A percentile compares a stretch with the other conserved stretches of the same genome.
phyloP scores from a whole-genome alignment of 805 yeast species.

The Jamesozyma gamospora region DNA sequence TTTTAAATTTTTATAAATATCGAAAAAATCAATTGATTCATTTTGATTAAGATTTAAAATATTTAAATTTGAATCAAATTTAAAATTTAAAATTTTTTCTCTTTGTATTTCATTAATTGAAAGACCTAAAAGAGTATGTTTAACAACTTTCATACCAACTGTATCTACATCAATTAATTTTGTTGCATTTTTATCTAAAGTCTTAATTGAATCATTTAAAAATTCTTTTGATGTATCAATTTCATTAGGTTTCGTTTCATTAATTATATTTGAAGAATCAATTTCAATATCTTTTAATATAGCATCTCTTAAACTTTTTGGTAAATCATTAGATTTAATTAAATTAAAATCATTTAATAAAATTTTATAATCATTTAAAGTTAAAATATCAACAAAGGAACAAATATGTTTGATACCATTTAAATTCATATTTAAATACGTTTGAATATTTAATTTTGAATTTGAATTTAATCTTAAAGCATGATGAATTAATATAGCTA shows the following conservation, averaged over 20 bases:
- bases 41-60: constrained; percentile 20
- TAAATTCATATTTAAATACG: constrained; percentile 16
- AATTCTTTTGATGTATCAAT: constrained; percentile 4
- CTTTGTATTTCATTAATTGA: constrained; percentile 23
- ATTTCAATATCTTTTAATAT: background rate
- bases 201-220: constrained; percentile 25
- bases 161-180: constrained; percentile 60
- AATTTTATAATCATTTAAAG: constrained; percentile 26
- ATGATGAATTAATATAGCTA: constrained; percentile 48
- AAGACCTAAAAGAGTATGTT: constrained; percentile 58
- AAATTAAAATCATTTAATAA: constrained; percentile 30
- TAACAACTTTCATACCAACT: constrained; percentile 65
- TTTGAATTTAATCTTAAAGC: constrained; percentile 20
- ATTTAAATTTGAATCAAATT: constrained; percentile 31
- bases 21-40: constrained; percentile 49
- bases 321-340: constrained; percentile 25
- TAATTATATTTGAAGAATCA: background rate
- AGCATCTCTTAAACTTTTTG: constrained; percentile 13
- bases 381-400: constrained; percentile 21
- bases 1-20: constrained; percentile 46
- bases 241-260: background rate
- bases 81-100: constrained; percentile 27
- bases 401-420: constrained; percentile 13
- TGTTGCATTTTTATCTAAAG: constrained; percentile 46
- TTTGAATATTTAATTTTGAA: constrained; percentile 5